Evolutionary conservation across 345 rosid species (phyloP), one percentile per base, ranked within the genome.

Genomic region (Excoecaria cochinchinensis): DNA sequence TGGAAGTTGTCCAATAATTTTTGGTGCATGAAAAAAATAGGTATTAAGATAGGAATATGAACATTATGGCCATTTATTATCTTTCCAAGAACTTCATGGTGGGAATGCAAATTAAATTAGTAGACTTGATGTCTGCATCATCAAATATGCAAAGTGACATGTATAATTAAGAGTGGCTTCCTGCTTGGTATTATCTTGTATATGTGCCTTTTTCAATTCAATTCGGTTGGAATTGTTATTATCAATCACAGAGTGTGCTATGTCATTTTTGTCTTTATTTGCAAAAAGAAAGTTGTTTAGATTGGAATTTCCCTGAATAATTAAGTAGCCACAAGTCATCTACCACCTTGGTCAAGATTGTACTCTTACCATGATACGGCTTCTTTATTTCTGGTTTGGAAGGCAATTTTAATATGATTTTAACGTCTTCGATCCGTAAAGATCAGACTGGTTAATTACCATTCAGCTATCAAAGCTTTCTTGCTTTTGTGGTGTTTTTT

Each of bases 261-360:
- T 17, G 19, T 58, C 15, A 42, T 17, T 46, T n/a, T 59, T 19
- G 42, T 69, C 73, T 68, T 67, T 51, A 44, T 52, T 67, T 16
- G 6, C 55, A 52, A 10, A 52, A 70, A 70, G 55, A 70, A 42
- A 50, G 73, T 16, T 39, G 69, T 42, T 16, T 36, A 38, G 31
- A 6, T 19, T 42, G 74, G 60, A 69, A 19, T n/a, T 16, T 11
- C 3, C 31, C 50, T 6, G 44, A 5, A 67, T 52, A 62, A 12
- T 76, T 52, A 39, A 17, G 59, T 48, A 38, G 3, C 59, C 7
- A 38, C 12, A 51, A 63, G 39, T 48, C 4, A 21, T 51, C 24
- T 58, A 57, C 31, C 39, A 3, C 60, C 38, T 21, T 71, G 17
- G 81, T 79, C 81, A 77, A 77, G 60, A 78, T 79, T 77, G 83